phyloP scores from a whole-genome alignment of 768 basidiomycete species.

The Pleurotus tuoliensis region DNA sequence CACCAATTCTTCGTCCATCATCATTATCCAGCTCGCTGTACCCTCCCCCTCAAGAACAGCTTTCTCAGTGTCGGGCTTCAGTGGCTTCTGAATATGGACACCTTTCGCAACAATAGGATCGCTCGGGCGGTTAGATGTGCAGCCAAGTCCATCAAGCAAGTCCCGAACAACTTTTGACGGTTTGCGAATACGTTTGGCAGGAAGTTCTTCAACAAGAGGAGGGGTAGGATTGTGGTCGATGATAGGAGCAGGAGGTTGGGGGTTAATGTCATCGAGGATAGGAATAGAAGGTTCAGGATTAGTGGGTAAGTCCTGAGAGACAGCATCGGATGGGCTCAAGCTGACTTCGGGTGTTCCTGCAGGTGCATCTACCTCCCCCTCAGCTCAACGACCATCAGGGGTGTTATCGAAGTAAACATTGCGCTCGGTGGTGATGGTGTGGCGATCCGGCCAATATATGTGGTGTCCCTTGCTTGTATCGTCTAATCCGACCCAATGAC shows the following conservation, averaged over 20 bases:
- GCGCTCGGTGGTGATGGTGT: conserved; percentile 23
- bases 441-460: conserved; percentile 25
- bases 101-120: neutral
- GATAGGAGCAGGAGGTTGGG: no score
- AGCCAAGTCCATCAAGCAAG: neutral
- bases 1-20: conserved; percentile 12
- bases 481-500: conserved; percentile 33
- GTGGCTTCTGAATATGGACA: neutral
- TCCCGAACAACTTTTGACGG: no score
- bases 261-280: no score
- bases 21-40: neutral
- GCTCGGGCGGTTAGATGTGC: neutral
- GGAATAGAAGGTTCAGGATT: neutral
- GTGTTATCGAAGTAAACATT: conserved; percentile 21
- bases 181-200: no score
- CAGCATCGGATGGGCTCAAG: neutral
- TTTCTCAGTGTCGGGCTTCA: no score
- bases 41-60: neutral
- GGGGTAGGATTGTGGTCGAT: no score
- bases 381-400: conserved; percentile 13
- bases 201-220: no score
- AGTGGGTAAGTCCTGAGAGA: neutral
- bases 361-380: conserved; percentile 15
- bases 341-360: no score
- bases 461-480: conserved; percentile 25